Conservation (phyloP, 1,284 basidiomycete species). For the Leccinum solheimii region DNA sequence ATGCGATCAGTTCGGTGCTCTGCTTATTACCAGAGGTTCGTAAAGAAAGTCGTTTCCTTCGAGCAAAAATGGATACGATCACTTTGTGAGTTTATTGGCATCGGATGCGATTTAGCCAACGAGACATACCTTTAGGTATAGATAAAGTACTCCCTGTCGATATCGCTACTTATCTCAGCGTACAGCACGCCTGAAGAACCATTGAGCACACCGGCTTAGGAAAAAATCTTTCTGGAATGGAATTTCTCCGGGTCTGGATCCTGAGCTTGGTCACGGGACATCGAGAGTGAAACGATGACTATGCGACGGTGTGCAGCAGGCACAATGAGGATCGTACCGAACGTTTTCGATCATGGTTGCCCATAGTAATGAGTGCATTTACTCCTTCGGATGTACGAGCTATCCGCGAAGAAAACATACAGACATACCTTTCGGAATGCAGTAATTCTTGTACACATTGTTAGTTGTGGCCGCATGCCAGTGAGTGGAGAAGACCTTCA, state of each 20-base stretch:
- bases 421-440: constrained; percentile 30
- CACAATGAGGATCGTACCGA: constrained; percentile 18
- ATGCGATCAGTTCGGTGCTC: neutral
- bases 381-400: neutral
- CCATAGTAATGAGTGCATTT: neutral
- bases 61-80: neutral
- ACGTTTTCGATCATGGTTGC: constrained; percentile 21
- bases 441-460: constrained; percentile 24
- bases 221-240: constrained; percentile 22
- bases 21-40: constrained; percentile 25
- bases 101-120: neutral
- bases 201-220: too few relatives aligned
- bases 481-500: constrained; percentile 14
- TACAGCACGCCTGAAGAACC: too few relatives aligned
- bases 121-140: too few relatives aligned
- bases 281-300: neutral
- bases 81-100: neutral
- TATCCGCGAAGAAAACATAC: neutral
- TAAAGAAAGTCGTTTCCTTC: constrained; percentile 15
- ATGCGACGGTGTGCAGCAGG: neutral
- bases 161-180: too few relatives aligned
- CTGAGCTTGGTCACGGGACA: constrained; percentile 22
- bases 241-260: constrained; percentile 24
- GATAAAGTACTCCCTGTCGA: too few relatives aligned
- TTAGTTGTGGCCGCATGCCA: constrained; percentile 1